Evolutionary conservation across 768 basidiomycete species (phyloP).

Genomic region (Boletus vermiculosoides): DNA sequence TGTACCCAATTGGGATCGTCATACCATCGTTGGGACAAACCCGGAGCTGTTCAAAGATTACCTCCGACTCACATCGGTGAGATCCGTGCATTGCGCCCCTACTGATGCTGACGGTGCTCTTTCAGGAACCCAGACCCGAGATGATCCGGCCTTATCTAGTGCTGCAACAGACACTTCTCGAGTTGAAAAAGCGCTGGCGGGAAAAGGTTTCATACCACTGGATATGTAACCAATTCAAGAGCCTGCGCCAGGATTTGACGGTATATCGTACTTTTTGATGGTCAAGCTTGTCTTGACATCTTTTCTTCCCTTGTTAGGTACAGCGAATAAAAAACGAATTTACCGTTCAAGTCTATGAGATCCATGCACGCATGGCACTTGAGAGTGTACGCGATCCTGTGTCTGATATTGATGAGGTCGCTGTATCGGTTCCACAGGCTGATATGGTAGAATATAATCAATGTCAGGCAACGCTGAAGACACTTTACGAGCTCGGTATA

Average conservation of each 20-base stretch:
- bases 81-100: background rate
- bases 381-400: constrained; percentile 62
- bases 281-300: constrained; percentile 2
- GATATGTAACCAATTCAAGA: constrained; percentile 99
- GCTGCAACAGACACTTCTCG: constrained; percentile 78
- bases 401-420: constrained; percentile 4
- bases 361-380: constrained; percentile 95
- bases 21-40: constrained; percentile 92
- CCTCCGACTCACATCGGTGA: constrained; percentile 86
- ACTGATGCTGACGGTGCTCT: constrained; percentile 5
- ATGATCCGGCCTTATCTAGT: constrained; percentile 87
- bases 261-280: constrained; percentile 48
- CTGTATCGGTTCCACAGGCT: constrained; percentile 48
- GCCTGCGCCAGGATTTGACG: constrained; percentile 93
- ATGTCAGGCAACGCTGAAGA: constrained; percentile 88
- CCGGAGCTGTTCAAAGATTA: constrained; percentile 94
- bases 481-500: constrained; percentile 91
- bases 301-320: constrained; percentile 53
- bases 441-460: constrained; percentile 99
- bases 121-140: constrained; percentile 91
- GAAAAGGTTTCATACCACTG: constrained; percentile 74
- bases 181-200: constrained; percentile 88
- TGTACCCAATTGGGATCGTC: constrained; percentile 93
- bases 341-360: constrained; percentile 96
- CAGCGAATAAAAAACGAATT: constrained; percentile 99